Percentiles rank a stretch among this genome's conserved stretches.
Conservation (phyloP, 1,284 basidiomycete genomes). For the Papiliotrema fonsecae region DNA sequence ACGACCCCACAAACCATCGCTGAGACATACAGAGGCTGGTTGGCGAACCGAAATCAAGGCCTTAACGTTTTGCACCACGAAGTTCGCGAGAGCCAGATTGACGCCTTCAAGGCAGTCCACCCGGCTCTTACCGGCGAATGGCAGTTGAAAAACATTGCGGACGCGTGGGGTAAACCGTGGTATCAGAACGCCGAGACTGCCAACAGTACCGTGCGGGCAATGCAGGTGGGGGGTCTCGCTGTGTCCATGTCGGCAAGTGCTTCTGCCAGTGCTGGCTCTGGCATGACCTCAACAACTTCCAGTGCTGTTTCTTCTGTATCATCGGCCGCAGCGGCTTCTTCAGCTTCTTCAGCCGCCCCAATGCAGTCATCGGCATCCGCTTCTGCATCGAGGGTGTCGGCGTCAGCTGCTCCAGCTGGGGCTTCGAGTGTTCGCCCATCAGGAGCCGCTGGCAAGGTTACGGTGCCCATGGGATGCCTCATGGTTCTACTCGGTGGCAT, state of each 20-base stretch:
- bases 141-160: conserved; percentile 36
- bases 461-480: no score
- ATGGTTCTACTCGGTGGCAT: no score
- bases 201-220: conserved; percentile 22
- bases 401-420: no score
- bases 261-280: background rate
- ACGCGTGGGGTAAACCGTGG: conserved; percentile 36
- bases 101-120: conserved; percentile 35
- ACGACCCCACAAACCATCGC: conserved; percentile 24
- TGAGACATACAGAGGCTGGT: conserved; percentile 23
- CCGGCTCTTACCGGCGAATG: conserved; percentile 35
- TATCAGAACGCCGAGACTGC: conserved; percentile 39
- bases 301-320: background rate
- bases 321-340: background rate
- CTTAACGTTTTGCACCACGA: conserved; percentile 41
- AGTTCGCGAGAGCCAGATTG: conserved; percentile 29
- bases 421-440: no score
- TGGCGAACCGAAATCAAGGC: conserved; percentile 30
- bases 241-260: conserved; percentile 3
- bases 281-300: background rate
- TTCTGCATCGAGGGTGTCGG: no score
- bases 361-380: no score
- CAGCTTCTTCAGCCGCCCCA: no score
- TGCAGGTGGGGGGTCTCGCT: conserved; percentile 17
- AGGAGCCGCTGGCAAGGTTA: no score